Evolutionary conservation across 306 rosid genomes (phyloP), one percentile per base, ranked within the genome.

Genomic region (Quercus rubra): DNA sequence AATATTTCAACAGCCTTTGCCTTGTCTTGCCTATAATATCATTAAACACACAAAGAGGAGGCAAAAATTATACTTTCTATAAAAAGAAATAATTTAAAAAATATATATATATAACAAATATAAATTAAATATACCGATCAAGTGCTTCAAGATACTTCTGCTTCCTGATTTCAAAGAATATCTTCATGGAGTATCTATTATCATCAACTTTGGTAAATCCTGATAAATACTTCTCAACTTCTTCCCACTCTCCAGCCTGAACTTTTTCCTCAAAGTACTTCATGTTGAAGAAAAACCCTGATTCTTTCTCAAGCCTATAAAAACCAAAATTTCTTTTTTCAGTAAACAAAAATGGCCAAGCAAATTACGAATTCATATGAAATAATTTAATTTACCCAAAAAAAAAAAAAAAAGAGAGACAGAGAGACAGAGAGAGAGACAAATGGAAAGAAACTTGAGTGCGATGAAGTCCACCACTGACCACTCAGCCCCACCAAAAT

Each of bases 141-240:
- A 94, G 97, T 46, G 97, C 98, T 92, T 94, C 97, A 19, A 94
- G 92, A 83, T 92, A 94, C 78, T 94, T 94, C 79, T 94, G 98
- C 89, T 94, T 94, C 85, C 93, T 86, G 82, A 94, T 87, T 80
- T 94, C 98, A 77, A 92, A 94, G 81, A 94, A 90, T 79, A 92
- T 88, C 87, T 94, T 93, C 92, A 92, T 88, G 6, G 98, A 93
- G 87, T 91, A 89, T 90, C 96, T 84, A 86, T 93, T 93, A 81
- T 93, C 97, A 80, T 92, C 95, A 25, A 89, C 91, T 90, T 90
- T 93, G 41, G 98, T 92, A 81, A 85, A 93, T 71, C 98, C 98
- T 20, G 92, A 63, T 46, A 93, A 84, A 79, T 93, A 93, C 90
- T 89, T 90, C 82, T 94, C 98, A 43, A 90, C 92, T 85, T 94